These are phyloP conservation scores for Tolypocladium amazonense DNA, from an alignment of 2,329 filamentous ascomycete genomes.

Conservation along the genomic window DNA sequence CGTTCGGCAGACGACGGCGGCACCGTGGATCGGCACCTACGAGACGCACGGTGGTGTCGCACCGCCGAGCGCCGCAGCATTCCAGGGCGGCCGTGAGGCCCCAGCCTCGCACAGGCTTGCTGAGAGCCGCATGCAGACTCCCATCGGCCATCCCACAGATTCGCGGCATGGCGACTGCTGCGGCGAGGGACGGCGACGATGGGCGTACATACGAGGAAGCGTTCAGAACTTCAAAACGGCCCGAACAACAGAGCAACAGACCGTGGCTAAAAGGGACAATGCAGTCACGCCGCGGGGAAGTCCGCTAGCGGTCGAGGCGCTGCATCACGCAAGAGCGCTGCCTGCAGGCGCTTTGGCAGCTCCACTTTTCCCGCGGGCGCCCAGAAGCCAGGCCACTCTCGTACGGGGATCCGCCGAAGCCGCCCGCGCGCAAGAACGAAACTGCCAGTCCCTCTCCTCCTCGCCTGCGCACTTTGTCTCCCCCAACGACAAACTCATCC, in stretches of 20 bases:
- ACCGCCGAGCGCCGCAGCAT: background rate
- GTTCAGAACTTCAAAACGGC: no score
- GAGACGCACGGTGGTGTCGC: no score
- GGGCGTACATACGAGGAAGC: no score
- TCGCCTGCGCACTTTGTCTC: background rate
- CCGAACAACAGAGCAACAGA: no score
- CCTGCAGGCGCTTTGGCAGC: background rate
- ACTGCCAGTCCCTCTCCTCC: no score
- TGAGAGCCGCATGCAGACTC: background rate
- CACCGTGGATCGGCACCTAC: no score
- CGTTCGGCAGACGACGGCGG: no score
- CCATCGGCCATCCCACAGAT: background rate
- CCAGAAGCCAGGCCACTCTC: no score
- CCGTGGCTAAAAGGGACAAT: no score
- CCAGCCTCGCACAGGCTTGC: background rate
- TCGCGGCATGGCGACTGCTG: background rate
- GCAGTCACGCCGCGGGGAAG: no score
- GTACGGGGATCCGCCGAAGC: background rate
- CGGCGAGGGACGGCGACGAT: no score
- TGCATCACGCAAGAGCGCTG: background rate
- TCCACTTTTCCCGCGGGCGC: background rate
- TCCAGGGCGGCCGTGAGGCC: background rate
- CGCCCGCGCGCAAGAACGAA: background rate
- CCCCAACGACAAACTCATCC: background rate
- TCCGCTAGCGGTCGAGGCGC: no score